Evolutionary conservation across 2,329 filamentous ascomycete genomes (phyloP).

Genomic region (Rutstroemia sp.): DNA sequence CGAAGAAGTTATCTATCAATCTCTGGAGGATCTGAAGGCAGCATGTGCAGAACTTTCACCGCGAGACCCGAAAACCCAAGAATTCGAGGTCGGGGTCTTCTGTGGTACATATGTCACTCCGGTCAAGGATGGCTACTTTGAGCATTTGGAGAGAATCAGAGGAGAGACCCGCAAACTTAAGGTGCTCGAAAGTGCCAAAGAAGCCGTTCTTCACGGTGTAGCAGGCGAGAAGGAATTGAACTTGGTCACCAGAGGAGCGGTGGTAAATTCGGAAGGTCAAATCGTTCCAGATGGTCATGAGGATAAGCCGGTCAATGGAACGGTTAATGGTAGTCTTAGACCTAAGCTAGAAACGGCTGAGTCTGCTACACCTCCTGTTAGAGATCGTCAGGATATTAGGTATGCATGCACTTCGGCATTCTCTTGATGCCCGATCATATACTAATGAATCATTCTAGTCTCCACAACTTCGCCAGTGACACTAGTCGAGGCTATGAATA

Average conservation of each 20-base stretch:
- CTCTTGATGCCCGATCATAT: no score
- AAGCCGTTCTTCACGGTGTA: conserved; percentile 55
- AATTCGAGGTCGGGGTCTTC: conserved; percentile 91
- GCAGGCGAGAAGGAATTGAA: conserved; percentile 53
- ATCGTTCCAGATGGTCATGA: conserved; percentile 39
- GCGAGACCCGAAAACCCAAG: conserved; percentile 42
- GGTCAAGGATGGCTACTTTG: conserved; percentile 74
- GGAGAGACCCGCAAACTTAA: conserved; percentile 64
- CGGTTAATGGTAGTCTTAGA: conserved; percentile 18
- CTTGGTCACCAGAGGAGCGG: conserved; percentile 54
- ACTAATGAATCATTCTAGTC: background rate
- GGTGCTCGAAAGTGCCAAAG: conserved; percentile 55
- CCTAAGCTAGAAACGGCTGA: conserved; percentile 26
- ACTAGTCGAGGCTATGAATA: conserved; percentile 24
- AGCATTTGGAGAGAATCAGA: conserved; percentile 65
- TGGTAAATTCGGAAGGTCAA: conserved; percentile 47
- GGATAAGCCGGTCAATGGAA: conserved; percentile 13
- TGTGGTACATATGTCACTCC: conserved; percentile 79
- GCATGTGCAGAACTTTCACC: conserved; percentile 69
- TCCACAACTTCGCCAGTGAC: conserved; percentile 19
- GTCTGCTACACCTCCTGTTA: conserved; percentile 23
- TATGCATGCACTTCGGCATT: conserved; percentile 6
- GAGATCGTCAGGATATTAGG: conserved; percentile 31
- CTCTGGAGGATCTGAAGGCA: conserved; percentile 69
- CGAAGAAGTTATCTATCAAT: conserved; percentile 71